These are phyloP conservation scores for Lithohypha guttulata DNA, from an alignment of 2,329 filamentous ascomycete species.

Conservation along the genomic window DNA sequence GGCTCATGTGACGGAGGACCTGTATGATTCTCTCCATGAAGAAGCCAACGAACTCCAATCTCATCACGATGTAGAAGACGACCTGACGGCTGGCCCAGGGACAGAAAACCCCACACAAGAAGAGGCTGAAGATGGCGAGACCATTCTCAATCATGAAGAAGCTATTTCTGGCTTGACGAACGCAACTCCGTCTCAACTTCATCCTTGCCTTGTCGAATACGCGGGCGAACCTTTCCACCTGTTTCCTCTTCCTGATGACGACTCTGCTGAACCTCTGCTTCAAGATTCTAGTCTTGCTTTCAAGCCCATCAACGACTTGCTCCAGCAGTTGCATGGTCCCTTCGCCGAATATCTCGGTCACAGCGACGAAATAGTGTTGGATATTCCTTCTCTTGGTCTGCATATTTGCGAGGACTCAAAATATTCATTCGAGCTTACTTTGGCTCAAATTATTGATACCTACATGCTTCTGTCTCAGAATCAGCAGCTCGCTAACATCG, in stretches of 20 bases:
- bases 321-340: constrained; percentile 45
- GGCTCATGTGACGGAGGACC: too few relatives aligned
- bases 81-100: too few relatives aligned
- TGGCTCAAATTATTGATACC: constrained; percentile 48
- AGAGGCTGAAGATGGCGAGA: too few relatives aligned
- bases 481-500: constrained; percentile 43
- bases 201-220: constrained; percentile 46
- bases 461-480: constrained; percentile 50
- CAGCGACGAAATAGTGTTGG: constrained; percentile 47
- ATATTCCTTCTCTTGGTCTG: constrained; percentile 45
- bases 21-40: too few relatives aligned
- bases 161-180: too few relatives aligned
- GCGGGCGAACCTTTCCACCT: constrained; percentile 46
- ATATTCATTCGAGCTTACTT: constrained; percentile 38
- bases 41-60: too few relatives aligned
- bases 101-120: too few relatives aligned
- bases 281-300: constrained; percentile 45
- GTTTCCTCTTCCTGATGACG: constrained; percentile 46
- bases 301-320: constrained; percentile 43
- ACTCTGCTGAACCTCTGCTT: constrained; percentile 46
- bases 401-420: constrained; percentile 47
- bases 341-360: constrained; percentile 45
- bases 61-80: too few relatives aligned
- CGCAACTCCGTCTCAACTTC: constrained; percentile 16
- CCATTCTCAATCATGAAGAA: too few relatives aligned